Percentiles rank a stretch among this genome's conserved stretches.
Evolutionary conservation across 1,139 yeast genomes (phyloP).

Genomic region (Pichia sp.): DNA sequence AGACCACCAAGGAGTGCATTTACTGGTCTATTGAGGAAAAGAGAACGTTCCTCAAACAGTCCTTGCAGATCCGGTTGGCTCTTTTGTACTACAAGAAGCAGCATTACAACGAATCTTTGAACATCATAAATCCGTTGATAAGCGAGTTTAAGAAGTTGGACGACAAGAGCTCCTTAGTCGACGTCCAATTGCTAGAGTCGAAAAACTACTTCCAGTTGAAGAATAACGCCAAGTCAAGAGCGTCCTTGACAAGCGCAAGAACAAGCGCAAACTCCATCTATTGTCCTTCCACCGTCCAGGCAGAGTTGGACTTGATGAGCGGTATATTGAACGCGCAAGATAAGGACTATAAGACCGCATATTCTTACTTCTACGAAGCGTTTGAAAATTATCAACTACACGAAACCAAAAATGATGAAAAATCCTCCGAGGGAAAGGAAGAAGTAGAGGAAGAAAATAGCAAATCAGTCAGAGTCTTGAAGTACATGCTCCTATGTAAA

Average conservation of each 20-base stretch:
- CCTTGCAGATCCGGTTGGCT: conserved; percentile 79
- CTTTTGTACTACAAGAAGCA: conserved; percentile 65
- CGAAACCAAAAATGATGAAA: conserved; percentile 31
- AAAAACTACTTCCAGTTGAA: conserved; percentile 88
- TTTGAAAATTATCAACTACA: conserved; percentile 71
- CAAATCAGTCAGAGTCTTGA: conserved; percentile 72
- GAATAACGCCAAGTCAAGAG: conserved; percentile 88
- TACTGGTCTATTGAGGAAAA: conserved; percentile 84
- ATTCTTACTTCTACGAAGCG: conserved; percentile 89
- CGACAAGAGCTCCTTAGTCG: conserved; percentile 92
- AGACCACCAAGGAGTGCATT: conserved; percentile 72
- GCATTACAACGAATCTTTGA: conserved; percentile 65
- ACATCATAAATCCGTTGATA: conserved; percentile 65
- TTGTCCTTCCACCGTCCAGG: conserved; percentile 92
- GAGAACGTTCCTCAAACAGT: conserved; percentile 83
- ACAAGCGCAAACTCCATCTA: conserved; percentile 95
- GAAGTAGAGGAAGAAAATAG: conserved; percentile 45
- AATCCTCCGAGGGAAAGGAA: neutral
- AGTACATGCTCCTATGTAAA: conserved; percentile 88
- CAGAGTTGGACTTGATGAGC: conserved; percentile 90
- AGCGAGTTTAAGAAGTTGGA: conserved; percentile 88
- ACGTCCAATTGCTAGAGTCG: conserved; percentile 88
- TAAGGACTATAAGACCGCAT: conserved; percentile 93
- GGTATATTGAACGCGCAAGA: conserved; percentile 97
- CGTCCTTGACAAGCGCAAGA: conserved; percentile 90